A percentile compares a stretch with the other conserved stretches of the same genome.
Conservation (phyloP, 1,139 yeast species). For the Diutina mesorugosa region DNA sequence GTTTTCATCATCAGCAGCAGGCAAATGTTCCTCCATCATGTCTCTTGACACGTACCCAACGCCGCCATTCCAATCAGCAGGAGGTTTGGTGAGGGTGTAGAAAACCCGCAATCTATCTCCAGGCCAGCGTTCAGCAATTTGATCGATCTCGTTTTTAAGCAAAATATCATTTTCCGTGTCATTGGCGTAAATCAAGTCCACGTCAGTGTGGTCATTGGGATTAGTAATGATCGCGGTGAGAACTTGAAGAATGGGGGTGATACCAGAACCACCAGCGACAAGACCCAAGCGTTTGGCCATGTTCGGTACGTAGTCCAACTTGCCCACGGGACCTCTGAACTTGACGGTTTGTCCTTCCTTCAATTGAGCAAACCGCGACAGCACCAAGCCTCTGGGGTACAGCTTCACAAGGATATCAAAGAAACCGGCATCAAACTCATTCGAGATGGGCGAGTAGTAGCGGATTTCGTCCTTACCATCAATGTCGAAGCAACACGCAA, state of each 20-base stretch:
- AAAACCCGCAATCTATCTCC: slow-evolving; percentile 32
- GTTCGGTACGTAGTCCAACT: slow-evolving; percentile 46
- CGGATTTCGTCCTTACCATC: slow-evolving; percentile 53
- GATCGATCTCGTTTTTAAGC: slow-evolving; percentile 58
- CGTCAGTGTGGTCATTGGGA: slow-evolving; percentile 58
- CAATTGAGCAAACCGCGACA: slow-evolving; percentile 49
- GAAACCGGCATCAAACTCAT: slow-evolving; percentile 56
- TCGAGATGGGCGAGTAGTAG: slow-evolving; percentile 65
- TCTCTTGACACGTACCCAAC: slow-evolving; percentile 49
- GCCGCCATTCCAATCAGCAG: slow-evolving; percentile 40
- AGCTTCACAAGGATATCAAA: slow-evolving; percentile 68
- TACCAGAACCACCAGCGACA: slow-evolving; percentile 86
- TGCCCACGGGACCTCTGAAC: slow-evolving; percentile 71
- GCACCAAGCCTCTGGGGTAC: slow-evolving; percentile 55
- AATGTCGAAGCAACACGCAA: slow-evolving; percentile 44
- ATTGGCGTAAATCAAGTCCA: slow-evolving; percentile 65
- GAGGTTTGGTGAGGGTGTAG: slow-evolving; percentile 28
- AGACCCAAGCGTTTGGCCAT: slow-evolving; percentile 50
- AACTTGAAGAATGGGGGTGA: slow-evolving; percentile 68
- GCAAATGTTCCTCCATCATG: slow-evolving; percentile 38
- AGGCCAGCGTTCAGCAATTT: slow-evolving; percentile 49
- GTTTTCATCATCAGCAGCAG: slow-evolving; percentile 31
- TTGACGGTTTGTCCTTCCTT: slow-evolving; percentile 53
- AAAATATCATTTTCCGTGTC: slow-evolving; percentile 70
- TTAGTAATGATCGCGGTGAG: slow-evolving; percentile 64